These are phyloP conservation scores for Mycena metata DNA, from an alignment of 768 basidiomycete species.

Conservation along the genomic window DNA sequence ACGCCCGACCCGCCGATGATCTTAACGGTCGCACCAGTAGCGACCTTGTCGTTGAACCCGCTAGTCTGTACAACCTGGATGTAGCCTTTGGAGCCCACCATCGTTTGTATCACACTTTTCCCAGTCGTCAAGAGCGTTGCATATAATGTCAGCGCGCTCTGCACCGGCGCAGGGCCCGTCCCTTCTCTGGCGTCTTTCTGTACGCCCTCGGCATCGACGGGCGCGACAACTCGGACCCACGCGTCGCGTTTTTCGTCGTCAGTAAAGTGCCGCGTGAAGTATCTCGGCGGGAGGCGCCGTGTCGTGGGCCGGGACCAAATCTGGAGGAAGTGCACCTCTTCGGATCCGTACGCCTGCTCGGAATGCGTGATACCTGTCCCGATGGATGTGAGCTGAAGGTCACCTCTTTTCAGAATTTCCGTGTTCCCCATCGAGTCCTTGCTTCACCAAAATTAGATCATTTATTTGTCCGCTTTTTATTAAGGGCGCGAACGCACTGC, in stretches of 20 bases:
- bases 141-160: slow-evolving; percentile 75
- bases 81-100: slow-evolving; percentile 76
- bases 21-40: slow-evolving; percentile 54
- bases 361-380: slow-evolving; percentile 93
- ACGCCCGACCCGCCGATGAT: slow-evolving; percentile 42
- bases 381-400: slow-evolving; percentile 91
- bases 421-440: slow-evolving; percentile 93
- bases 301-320: slow-evolving; percentile 63
- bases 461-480: too few relatives aligned
- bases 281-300: slow-evolving; percentile 75
- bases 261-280: slow-evolving; percentile 88
- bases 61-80: slow-evolving; percentile 88
- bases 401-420: slow-evolving; percentile 90
- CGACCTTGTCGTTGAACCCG: slow-evolving; percentile 76
- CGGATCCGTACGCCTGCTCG: slow-evolving; percentile 60
- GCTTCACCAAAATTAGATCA: slow-evolving; percentile 51
- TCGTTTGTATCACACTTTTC: slow-evolving; percentile 63
- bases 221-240: slow-evolving; percentile 83
- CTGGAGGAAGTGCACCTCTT: slow-evolving; percentile 64
- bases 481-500: slow-evolving; percentile 67
- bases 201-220: slow-evolving; percentile 71
- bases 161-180: slow-evolving; percentile 85
- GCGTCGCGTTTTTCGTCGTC: slow-evolving; percentile 86
- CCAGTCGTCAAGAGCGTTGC: slow-evolving; percentile 79
- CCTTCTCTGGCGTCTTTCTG: slow-evolving; percentile 68